A percentile compares a stretch with the other conserved stretches of the same genome.
Evolutionary conservation across 768 basidiomycete genomes (phyloP).

Genomic region (Wakefieldia striispora): DNA sequence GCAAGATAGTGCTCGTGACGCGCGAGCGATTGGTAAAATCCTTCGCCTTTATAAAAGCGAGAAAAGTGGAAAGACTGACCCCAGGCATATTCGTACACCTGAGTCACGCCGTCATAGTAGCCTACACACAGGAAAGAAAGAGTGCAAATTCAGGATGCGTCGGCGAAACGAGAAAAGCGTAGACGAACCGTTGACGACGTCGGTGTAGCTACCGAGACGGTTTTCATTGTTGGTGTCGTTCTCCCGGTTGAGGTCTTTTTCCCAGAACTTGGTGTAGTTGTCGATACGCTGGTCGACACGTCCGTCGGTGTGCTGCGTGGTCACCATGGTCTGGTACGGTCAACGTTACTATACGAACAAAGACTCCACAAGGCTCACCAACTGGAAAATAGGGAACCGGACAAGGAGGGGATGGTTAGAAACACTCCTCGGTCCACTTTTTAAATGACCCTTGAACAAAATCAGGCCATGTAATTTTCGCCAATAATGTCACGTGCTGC

Average conservation of each 20-base stretch:
- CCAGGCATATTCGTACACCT: conserved; percentile 96
- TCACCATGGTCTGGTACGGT: conserved; percentile 3
- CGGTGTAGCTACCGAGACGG: conserved; percentile 80
- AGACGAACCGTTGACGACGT: conserved; percentile 85
- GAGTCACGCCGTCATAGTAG: conserved; percentile 96
- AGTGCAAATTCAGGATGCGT: neutral
- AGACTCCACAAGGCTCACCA: neutral
- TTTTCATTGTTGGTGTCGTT: conserved; percentile 60
- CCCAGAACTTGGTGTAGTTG: conserved; percentile 91
- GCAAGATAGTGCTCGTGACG: conserved; percentile 98
- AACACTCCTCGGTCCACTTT: conserved; percentile 4
- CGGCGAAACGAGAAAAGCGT: neutral
- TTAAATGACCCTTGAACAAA: conserved; percentile 10
- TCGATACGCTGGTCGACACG: conserved; percentile 68
- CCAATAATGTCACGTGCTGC: conserved; percentile 7
- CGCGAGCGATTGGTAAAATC: conserved; percentile 66
- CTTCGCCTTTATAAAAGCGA: conserved; percentile 92
- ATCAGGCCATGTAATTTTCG: conserved; percentile 18
- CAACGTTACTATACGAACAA: neutral
- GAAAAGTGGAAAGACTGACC: conserved; percentile 92
- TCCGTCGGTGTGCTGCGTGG: conserved; percentile 46
- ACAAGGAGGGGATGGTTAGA: neutral
- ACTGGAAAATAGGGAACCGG: neutral
- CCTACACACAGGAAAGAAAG: conserved; percentile 42
- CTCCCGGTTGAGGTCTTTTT: conserved; percentile 76